A percentile compares a stretch with the other conserved stretches of the same genome.
phyloP scores from a whole-genome alignment of 2,329 filamentous ascomycete genomes.

The Aspergillus sclerotialis region DNA sequence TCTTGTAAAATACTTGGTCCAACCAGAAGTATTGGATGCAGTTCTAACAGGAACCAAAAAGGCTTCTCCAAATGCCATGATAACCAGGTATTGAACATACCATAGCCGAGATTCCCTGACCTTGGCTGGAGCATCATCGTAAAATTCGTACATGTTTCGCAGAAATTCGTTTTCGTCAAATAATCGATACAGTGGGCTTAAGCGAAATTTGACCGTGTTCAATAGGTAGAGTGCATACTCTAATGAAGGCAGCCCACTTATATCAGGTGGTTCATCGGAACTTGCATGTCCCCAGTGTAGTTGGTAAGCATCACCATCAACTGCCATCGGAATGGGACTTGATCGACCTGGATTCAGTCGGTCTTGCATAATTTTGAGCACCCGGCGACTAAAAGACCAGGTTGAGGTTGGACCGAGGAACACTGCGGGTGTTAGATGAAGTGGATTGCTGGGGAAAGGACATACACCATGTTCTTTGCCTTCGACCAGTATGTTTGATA shows the following conservation, averaged over 20 bases:
- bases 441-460: background rate
- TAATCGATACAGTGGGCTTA: slow-evolving; percentile 46
- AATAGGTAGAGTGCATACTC: slow-evolving; percentile 48
- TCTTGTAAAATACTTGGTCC: slow-evolving; percentile 36
- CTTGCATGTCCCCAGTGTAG: slow-evolving; percentile 41
- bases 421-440: slow-evolving; percentile 22
- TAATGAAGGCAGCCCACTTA: slow-evolving; percentile 38
- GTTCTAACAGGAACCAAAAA: slow-evolving; percentile 36
- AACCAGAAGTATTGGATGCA: slow-evolving; percentile 34
- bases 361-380: slow-evolving; percentile 43
- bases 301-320: slow-evolving; percentile 45
- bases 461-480: slow-evolving; percentile 12
- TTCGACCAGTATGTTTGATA: slow-evolving; percentile 2
- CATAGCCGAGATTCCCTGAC: slow-evolving; percentile 31
- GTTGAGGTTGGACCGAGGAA: slow-evolving; percentile 50
- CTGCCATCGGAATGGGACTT: slow-evolving; percentile 33
- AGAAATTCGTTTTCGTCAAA: slow-evolving; percentile 47
- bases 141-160: slow-evolving; percentile 32
- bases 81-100: slow-evolving; percentile 45
- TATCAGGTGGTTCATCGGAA: slow-evolving; percentile 21
- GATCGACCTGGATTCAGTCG: slow-evolving; percentile 35
- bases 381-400: slow-evolving; percentile 47
- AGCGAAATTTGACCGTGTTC: slow-evolving; percentile 51
- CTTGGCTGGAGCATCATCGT: slow-evolving; percentile 23
- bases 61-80: slow-evolving; percentile 48